Evolutionary conservation across 495 filamentous ascomycete species (phyloP).

Genomic region (Penicillium arizonense): DNA sequence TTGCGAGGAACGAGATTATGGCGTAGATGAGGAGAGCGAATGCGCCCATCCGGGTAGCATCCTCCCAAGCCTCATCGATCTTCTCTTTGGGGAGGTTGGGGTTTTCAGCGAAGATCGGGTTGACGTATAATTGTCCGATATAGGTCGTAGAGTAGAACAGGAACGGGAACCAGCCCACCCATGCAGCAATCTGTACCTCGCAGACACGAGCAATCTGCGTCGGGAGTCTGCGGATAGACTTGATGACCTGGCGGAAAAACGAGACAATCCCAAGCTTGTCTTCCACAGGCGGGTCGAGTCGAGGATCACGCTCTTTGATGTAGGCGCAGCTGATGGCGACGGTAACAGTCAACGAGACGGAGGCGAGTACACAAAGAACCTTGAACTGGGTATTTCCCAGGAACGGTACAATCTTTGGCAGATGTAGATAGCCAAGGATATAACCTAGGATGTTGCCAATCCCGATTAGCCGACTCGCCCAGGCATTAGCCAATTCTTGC

Average conservation of each 20-base stretch:
- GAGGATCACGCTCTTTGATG: conserved; percentile 77
- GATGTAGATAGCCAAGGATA: conserved; percentile 73
- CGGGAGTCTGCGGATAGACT: conserved; percentile 71
- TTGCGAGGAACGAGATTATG: conserved; percentile 73
- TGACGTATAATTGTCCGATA: conserved; percentile 84
- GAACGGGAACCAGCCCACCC: conserved; percentile 95
- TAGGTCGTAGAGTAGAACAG: conserved; percentile 92
- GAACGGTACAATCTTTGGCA: conserved; percentile 68
- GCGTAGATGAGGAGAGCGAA: conserved; percentile 87
- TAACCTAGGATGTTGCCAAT: conserved; percentile 87
- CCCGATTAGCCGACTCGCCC: conserved; percentile 78
- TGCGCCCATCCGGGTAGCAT: conserved; percentile 76
- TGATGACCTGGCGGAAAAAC: conserved; percentile 78
- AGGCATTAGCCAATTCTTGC: conserved; percentile 84
- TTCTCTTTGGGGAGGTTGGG: conserved; percentile 72
- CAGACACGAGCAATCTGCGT: conserved; percentile 80
- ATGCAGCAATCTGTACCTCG: conserved; percentile 82
- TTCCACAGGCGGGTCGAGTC: conserved; percentile 59
- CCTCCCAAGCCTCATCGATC: conserved; percentile 75
- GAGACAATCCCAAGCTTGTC: conserved; percentile 62
- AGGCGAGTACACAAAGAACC: conserved; percentile 79
- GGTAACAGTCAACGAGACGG: conserved; percentile 63
- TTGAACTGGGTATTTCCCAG: conserved; percentile 87
- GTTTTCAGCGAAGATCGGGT: conserved; percentile 72
- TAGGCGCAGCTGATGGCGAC: conserved; percentile 61